Percentiles rank a stretch among this genome's conserved stretches.
These are phyloP conservation scores for Myriosclerotinia scirpicola DNA, from an alignment of 2,329 filamentous ascomycete species.

Conservation along the genomic window DNA sequence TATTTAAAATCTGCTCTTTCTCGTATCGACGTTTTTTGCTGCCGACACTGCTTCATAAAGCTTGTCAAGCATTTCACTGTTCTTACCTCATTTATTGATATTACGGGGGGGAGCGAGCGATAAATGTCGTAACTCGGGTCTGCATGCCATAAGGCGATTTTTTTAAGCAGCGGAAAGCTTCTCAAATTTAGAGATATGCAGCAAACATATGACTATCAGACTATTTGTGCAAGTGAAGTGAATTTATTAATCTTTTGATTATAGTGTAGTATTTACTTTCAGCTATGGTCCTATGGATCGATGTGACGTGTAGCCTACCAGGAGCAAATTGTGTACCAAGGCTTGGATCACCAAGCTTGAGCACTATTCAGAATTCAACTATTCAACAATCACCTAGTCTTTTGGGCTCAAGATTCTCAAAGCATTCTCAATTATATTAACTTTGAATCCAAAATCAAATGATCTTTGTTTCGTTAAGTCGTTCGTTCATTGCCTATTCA, in stretches of 20 bases:
- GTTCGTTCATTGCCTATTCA: no score
- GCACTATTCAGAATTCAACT: no score
- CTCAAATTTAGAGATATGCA: constrained; percentile 34
- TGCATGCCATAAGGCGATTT: constrained; percentile 15
- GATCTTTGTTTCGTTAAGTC: no score
- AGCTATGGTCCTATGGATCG: not conserved
- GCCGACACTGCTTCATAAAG: constrained; percentile 25
- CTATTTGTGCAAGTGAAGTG: constrained; percentile 9
- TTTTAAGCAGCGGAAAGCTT: constrained; percentile 30
- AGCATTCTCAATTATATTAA: no score
- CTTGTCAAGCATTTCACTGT: constrained; percentile 18
- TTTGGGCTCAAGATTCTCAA: no score
- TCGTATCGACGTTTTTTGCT: constrained; percentile 27
- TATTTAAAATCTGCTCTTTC: constrained; percentile 7
- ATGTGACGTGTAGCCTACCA: constrained; percentile 8
- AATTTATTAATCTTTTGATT: constrained; percentile 10
- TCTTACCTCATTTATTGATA: constrained; percentile 12
- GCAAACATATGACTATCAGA: constrained; percentile 25
- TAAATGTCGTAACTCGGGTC: constrained; percentile 17
- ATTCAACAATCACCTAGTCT: no score
- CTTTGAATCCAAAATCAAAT: no score
- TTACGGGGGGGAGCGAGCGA: not conserved
- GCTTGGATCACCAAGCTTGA: no score
- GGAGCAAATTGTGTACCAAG: no score
- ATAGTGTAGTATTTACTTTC: not conserved